Base-by-base conservation (phyloP, 2,329 filamentous ascomycete genomes). In the Fusarium poae region DNA sequence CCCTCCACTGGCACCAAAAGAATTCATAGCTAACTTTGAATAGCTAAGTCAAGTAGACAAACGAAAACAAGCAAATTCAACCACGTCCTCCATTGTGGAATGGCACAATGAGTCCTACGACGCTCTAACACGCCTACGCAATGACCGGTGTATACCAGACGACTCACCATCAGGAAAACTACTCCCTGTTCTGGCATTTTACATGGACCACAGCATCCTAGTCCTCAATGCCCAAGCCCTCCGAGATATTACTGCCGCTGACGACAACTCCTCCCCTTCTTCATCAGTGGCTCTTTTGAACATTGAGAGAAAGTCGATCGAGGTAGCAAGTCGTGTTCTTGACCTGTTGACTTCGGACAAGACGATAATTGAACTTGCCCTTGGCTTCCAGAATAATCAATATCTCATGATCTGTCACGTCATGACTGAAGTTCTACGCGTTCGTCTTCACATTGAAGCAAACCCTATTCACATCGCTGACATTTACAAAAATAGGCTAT, bases 371-470 rank as follows among this genome's bases (percentile, higher is more conserved):
- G 60, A 63, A 1, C 50, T 63, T 18, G 40, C 51, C 0, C 21
- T 63, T 13, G 60, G 60, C 0, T 63, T 63, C 4, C 60, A 63
- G n/a, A 63, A 63, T 7, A 63, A 49, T 4, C 60, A 63, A 9
- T 63, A 57, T 16, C 35, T 63, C 2, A 63, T 63, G 60, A 63
- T 63, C 2, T 57, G 50, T 2, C 60, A 63, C 1, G 43, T 51
- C 0, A 63, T 63, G 25, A 63, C 60, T 0, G 60, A 63, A 7
- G 8, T 63, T 3, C 25, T 63, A 1, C 16, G 60, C 7, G 60
- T 63, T 13, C 1, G 49, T 29, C 3, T 2, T 2, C 10, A 12
- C 13, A 5, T 21, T n/a, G n/a, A 11, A 18, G 3, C 8, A 18
- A 0, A 6, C 2, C 4, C 27, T 4, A 13, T 21, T 23, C 1